phyloP scores from a whole-genome alignment of 176 grass and related monocot genomes.

The Oryza glumipatula region DNA sequence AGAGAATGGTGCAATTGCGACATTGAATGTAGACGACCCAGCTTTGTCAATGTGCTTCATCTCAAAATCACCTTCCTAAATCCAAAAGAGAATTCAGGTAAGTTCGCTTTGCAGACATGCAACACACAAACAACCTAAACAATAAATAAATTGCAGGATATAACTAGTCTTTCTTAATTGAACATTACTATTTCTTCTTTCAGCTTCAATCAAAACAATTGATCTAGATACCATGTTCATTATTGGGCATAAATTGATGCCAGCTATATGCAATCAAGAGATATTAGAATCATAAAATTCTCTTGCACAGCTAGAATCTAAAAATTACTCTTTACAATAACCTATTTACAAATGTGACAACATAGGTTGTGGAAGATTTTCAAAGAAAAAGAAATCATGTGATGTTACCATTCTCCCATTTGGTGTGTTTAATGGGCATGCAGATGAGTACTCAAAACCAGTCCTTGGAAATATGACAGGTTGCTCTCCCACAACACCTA shows the following conservation, averaged over 20 bases:
- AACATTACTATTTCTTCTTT: not conserved
- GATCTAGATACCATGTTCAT: not conserved
- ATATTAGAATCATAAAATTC: conserved; percentile 3
- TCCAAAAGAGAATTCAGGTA: conserved; percentile 9
- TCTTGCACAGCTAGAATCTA: not conserved
- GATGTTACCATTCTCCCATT: conserved; percentile 74
- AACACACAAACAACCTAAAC: not conserved
- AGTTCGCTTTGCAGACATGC: not conserved
- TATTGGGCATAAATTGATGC: not conserved
- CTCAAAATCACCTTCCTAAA: conserved; percentile 84
- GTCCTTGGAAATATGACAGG: conserved; percentile 76
- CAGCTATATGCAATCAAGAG: not conserved
- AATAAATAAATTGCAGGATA: not conserved
- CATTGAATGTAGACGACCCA: conserved; percentile 68
- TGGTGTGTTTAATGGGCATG: conserved; percentile 75
- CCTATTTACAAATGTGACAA: not conserved
- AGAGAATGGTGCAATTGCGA: conserved; percentile 70
- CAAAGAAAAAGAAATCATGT: not conserved
- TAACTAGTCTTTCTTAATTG: not conserved
- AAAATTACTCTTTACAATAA: not conserved
- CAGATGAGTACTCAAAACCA: conserved; percentile 78
- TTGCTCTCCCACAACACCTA: conserved; percentile 78
- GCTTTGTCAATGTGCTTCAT: conserved; percentile 77
- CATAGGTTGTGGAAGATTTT: not conserved
- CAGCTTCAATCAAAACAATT: not conserved